Base-by-base conservation (phyloP, 2,329 filamentous ascomycete species). In the Pochonia chlamydosporia region DNA sequence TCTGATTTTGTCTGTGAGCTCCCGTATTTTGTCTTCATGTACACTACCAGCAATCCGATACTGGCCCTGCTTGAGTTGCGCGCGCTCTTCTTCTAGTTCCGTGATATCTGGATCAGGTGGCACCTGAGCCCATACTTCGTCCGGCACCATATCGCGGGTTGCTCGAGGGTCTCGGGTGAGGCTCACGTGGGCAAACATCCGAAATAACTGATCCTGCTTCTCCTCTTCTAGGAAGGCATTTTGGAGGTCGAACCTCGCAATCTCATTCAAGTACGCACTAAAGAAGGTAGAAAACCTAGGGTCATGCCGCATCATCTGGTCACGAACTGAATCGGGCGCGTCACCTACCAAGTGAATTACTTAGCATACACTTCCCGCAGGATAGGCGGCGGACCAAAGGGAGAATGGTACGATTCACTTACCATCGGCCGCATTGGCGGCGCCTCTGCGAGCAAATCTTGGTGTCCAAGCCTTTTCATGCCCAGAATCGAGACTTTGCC, bases 221-320 rank as follows among this genome's bases (percentile, higher is more conserved):
- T n/a, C n/a, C n/a, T n/a, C n/a, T n/a, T n/a, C n/a, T n/a, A n/a
- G n/a, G n/a, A n/a, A n/a, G n/a, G n/a, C n/a, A n/a, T n/a, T n/a
- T n/a, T n/a, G n/a, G n/a, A n/a, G n/a, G n/a, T n/a, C 26, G 49
- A 63, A 63, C 30, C 57, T 35, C 21, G 55, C 52, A 42, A 51
- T 63, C 49, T 62, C 35, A 33, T 62, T 63, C 4, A 63, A 52
- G 46, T 63, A 64, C 7, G 48, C 49, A 40, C 46, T 53, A 20
- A 59, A 51, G 23, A 64, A 64, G 3, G 53, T 65, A 2, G 41
- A 43, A 40, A 53, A 64, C 28, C 48, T 45, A 44, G 58, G 59
- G 40, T 63, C 46, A 47, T 64, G 48, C 20, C 52, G 56, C 49
- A 64, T 60, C n/a, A n/a, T n/a, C n/a, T n/a, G n/a, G n/a, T n/a